Percentiles rank a stretch among this genome's conserved stretches.
Evolutionary conservation across 202 grass and related monocot genomes (phyloP).

Genomic region (Schoenoplectus tabernaemontani): DNA sequence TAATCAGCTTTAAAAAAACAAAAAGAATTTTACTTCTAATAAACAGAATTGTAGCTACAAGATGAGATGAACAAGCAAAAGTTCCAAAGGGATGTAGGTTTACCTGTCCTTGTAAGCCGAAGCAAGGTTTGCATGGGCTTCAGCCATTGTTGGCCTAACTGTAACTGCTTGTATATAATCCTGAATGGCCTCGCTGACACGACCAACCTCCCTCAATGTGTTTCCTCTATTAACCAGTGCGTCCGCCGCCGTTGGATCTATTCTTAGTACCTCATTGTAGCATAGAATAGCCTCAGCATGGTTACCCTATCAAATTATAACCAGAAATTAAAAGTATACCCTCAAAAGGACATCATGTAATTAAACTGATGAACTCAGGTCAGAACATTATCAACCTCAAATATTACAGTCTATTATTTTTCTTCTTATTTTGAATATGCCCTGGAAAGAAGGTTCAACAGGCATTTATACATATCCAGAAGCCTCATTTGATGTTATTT

Average conservation of each 20-base stretch:
- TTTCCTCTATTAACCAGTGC: conserved; percentile 96
- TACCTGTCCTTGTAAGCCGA: conserved; percentile 99
- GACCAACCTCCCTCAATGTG: conserved; percentile 91
- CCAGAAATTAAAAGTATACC: background rate
- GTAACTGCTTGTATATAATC: conserved; percentile 79
- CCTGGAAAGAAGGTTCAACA: background rate
- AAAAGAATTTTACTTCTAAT: background rate
- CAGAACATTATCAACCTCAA: conserved; percentile 1
- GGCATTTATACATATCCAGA: no score
- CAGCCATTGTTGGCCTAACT: conserved; percentile 84
- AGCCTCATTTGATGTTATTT: background rate
- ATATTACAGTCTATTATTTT: background rate
- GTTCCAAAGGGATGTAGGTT: conserved; percentile 7
- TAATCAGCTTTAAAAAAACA: background rate
- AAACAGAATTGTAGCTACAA: background rate
- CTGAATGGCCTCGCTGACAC: conserved; percentile 91
- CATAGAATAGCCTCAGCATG: conserved; percentile 92
- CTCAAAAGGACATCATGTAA: background rate
- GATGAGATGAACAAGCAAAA: background rate
- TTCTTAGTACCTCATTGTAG: conserved; percentile 80
- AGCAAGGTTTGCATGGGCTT: conserved; percentile 98
- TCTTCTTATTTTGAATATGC: background rate
- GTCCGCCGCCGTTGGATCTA: conserved; percentile 90
- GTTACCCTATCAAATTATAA: conserved; percentile 57
- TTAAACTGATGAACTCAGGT: background rate